phyloP scores from a whole-genome alignment of 2,329 filamentous ascomycete genomes.

The Knufia petricola region DNA sequence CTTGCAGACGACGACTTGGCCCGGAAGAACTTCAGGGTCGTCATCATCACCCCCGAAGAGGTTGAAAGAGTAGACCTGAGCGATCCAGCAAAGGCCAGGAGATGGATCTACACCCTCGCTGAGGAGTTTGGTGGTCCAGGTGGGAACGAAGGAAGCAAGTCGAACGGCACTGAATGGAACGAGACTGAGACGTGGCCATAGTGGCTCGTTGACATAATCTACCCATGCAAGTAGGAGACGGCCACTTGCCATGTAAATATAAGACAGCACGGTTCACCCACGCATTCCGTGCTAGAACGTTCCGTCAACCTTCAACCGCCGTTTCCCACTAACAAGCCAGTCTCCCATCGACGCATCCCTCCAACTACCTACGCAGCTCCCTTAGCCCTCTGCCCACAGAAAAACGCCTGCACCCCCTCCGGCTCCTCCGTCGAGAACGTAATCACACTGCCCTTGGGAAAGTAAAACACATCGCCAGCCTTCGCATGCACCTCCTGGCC shows the following conservation, averaged over 20 bases:
- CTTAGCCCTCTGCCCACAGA: slow-evolving; percentile 25
- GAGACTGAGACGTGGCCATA: slow-evolving; percentile 58
- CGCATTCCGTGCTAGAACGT: too few relatives aligned
- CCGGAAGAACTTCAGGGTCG: slow-evolving; percentile 69
- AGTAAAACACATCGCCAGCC: slow-evolving; percentile 59
- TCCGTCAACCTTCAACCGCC: too few relatives aligned
- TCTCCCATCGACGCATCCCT: too few relatives aligned
- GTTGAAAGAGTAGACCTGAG: slow-evolving; percentile 67
- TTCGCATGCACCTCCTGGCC: slow-evolving; percentile 42
- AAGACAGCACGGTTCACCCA: too few relatives aligned
- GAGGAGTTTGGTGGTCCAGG: slow-evolving; percentile 34
- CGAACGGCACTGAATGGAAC: slow-evolving; percentile 51
- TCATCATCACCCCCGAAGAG: slow-evolving; percentile 72
- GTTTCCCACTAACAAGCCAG: too few relatives aligned
- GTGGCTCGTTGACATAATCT: too few relatives aligned
- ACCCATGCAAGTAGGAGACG: too few relatives aligned
- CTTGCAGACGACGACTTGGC: slow-evolving; percentile 58
- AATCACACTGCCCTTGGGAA: slow-evolving; percentile 56
- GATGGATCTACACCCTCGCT: slow-evolving; percentile 59
- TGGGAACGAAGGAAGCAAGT: slow-evolving; percentile 22
- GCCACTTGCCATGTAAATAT: too few relatives aligned
- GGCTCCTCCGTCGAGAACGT: slow-evolving; percentile 55
- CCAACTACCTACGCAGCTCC: slow-evolving; percentile 21
- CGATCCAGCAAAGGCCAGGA: slow-evolving; percentile 51
- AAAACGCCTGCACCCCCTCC: slow-evolving; percentile 54